Percentiles rank a stretch among this genome's conserved stretches.
Conservation (phyloP, 2,329 filamentous ascomycete species). For the Penicillium brevicompactum region DNA sequence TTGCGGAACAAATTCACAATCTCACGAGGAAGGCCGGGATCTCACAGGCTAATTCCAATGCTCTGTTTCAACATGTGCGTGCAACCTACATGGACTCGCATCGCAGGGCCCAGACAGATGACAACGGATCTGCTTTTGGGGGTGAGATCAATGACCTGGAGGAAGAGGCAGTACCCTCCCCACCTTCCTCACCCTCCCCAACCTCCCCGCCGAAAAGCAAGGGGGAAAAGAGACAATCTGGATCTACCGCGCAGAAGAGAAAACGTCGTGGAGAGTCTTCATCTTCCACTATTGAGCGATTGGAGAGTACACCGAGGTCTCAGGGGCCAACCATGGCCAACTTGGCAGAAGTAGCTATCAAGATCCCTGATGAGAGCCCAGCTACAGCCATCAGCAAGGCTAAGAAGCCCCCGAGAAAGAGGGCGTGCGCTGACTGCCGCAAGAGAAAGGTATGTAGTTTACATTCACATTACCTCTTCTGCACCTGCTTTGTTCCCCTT, state of each 20-base stretch:
- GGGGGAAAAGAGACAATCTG: not conserved
- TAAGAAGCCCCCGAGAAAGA: not conserved
- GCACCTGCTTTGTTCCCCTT: not conserved
- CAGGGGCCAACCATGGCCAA: constrained; percentile 28
- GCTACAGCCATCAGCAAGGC: not conserved
- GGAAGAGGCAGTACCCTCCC: not conserved
- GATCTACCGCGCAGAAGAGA: not conserved
- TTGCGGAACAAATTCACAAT: constrained; percentile 19
- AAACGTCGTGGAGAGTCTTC: not conserved
- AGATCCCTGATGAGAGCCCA: not conserved
- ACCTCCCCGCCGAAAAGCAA: not conserved
- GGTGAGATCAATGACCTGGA: constrained; percentile 24
- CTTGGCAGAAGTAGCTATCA: not conserved
- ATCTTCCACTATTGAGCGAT: not conserved
- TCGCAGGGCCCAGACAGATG: not conserved
- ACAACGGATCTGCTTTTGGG: constrained; percentile 16
- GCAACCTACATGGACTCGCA: constrained; percentile 23
- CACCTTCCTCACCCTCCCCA: no score
- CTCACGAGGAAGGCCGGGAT: constrained; percentile 20
- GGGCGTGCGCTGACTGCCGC: not conserved
- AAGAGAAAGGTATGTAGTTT: not conserved
- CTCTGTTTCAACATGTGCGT: constrained; percentile 25
- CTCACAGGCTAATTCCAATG: constrained; percentile 7
- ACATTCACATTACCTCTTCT: not conserved
- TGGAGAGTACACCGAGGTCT: not conserved